Base-by-base conservation (phyloP, 208 protist genomes). In the Tetramitus jugosus region DNA sequence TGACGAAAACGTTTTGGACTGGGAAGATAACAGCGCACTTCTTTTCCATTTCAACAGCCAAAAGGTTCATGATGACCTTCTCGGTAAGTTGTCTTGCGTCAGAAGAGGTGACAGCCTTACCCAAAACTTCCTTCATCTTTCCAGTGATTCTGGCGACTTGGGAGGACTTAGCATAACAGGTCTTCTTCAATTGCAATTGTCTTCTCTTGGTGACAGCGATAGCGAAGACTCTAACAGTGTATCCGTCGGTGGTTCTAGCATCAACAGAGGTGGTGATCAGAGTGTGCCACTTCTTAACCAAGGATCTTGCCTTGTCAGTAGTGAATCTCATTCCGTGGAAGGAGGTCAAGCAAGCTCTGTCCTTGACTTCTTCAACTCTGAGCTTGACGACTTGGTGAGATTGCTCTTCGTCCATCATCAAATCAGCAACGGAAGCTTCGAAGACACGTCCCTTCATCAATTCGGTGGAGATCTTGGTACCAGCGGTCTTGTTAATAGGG, bases 261-360 rank as follows among this genome's bases (percentile, higher is more conserved):
- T 97, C 91, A 43, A 95, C 88, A 60, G 85, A 83, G 67, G 89
- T 85, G 89, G 99, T 96, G 80, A 99, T 98, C 33, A 97, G 91
- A 35, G 96, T 95, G 80, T 96, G 94, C 96, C 97, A 99, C 93
- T 99, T 99, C 80, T 92, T 90, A 82, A 99, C 88, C 43, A 99
- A 87, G 69, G 91, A 97, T 75, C 87, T 87, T 62, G 98, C 83
- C 86, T 98, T 97, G 88, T 99, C 97, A 42, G 94, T 97, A 82
- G 97, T 99, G 85, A 99, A 90, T 83, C 91, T 78, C 86, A 99
- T 93, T 84, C 96, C 96, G 89, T 98, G 91, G 90, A 99, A 99
- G 91, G 98, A 96, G 79, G 95, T 98, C 43, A 99, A 90, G 82
- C 92, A 90, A 81, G 93, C 94, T 77, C 87, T 87, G 67, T 95